Conservation (phyloP, 176 grass and related monocot genomes). For the Oropetium thomaeum region DNA sequence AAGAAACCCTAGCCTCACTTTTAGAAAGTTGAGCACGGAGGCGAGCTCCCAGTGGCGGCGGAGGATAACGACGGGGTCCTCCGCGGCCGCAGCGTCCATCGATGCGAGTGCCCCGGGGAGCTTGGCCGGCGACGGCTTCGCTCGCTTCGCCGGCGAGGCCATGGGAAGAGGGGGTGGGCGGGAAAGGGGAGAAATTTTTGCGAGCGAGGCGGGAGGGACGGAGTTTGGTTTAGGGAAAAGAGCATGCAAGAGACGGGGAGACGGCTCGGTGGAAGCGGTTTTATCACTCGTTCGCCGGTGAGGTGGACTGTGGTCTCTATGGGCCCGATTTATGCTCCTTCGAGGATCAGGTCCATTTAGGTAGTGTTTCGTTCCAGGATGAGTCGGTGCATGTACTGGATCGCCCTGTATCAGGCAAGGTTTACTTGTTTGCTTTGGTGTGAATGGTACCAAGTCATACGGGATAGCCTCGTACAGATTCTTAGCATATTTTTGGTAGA, state of each 20-base stretch:
- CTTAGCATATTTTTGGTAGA: too few relatives aligned
- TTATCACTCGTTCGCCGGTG: not conserved
- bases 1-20: slow-evolving; percentile 51
- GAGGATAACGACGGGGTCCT: slow-evolving; percentile 41
- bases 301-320: not conserved
- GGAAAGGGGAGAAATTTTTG: slow-evolving; percentile 34
- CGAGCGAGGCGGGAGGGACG: slow-evolving; percentile 15
- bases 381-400: too few relatives aligned
- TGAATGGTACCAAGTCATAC: too few relatives aligned
- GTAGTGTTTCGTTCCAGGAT: too few relatives aligned
- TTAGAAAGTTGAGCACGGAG: slow-evolving; percentile 77
- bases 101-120: not conserved
- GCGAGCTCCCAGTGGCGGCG: slow-evolving; percentile 86
- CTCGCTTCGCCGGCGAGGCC: slow-evolving; percentile 46
- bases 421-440: too few relatives aligned
- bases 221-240: not conserved
- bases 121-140: slow-evolving; percentile 4
- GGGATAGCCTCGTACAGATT: too few relatives aligned
- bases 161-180: slow-evolving; percentile 28
- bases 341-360: not conserved
- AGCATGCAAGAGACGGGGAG: not conserved
- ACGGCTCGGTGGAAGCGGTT: slow-evolving; percentile 6
- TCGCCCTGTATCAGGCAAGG: too few relatives aligned
- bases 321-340: not conserved
- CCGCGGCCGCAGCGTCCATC: not conserved